phyloP scores from a whole-genome alignment of 164 flowering plant genomes.

The Aristolochia fimbriata region DNA sequence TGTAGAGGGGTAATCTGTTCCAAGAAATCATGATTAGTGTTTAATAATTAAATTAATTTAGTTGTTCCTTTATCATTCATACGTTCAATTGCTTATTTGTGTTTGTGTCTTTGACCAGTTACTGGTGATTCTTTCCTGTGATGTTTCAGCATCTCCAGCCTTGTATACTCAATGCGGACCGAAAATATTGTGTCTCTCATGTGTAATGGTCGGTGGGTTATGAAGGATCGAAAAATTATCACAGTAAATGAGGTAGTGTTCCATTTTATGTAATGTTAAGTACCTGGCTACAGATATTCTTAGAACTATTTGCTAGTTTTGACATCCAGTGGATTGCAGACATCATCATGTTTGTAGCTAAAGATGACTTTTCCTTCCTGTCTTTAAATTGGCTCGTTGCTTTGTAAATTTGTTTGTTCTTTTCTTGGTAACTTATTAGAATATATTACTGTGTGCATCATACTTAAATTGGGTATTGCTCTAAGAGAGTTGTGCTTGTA shows the following conservation, averaged over 20 bases:
- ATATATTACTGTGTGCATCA: too few relatives aligned
- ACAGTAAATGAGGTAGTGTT: slow-evolving; percentile 61
- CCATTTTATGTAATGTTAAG: background rate
- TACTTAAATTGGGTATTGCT: too few relatives aligned
- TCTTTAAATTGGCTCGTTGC: background rate
- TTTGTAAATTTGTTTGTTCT: too few relatives aligned
- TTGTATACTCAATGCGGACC: slow-evolving; percentile 76
- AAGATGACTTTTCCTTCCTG: too few relatives aligned
- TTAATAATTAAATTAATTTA: background rate
- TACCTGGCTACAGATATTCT: background rate
- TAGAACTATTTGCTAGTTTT: background rate
- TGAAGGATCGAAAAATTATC: slow-evolving; percentile 59
- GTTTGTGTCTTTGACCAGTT: background rate
- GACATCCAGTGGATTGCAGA: background rate
- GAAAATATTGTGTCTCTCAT: slow-evolving; percentile 79
- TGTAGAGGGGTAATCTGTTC: too few relatives aligned
- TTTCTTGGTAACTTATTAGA: too few relatives aligned
- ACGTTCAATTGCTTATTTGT: too few relatives aligned
- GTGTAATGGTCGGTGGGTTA: slow-evolving; percentile 89
- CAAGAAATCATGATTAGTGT: too few relatives aligned
- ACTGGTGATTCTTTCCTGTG: slow-evolving; percentile 1
- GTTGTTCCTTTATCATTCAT: background rate
- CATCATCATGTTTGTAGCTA: too few relatives aligned
- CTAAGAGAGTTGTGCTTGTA: too few relatives aligned
- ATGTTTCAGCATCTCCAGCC: slow-evolving; percentile 63